Conservation (phyloP, 768 basidiomycete genomes). For the Lactifluus rugatus region DNA sequence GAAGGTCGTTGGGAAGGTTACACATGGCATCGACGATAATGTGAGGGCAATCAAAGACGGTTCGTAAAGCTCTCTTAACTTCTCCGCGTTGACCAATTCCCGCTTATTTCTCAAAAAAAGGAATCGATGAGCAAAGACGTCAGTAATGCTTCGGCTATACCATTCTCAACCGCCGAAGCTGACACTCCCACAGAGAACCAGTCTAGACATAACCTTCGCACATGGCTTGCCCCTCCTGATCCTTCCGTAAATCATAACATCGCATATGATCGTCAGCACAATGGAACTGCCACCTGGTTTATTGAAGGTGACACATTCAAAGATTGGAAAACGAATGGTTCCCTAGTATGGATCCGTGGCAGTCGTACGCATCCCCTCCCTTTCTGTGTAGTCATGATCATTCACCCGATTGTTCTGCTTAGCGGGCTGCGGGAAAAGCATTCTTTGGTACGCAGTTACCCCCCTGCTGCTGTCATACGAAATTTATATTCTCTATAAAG, state of each 20-base stretch:
- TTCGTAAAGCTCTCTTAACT: not conserved
- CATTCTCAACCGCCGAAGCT: not conserved
- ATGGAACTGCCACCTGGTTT: not conserved
- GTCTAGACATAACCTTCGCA: not conserved
- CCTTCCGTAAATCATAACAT: conserved; percentile 3
- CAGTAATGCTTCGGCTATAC: not conserved
- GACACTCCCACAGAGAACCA: not conserved
- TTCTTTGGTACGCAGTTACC: not conserved
- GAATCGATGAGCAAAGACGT: not conserved
- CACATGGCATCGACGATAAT: not conserved
- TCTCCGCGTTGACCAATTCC: not conserved
- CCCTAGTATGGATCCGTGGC: conserved; percentile 4
- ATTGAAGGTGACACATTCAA: not conserved
- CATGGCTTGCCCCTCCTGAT: conserved; percentile 2
- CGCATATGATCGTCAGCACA: not conserved
- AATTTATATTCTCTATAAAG: not conserved
- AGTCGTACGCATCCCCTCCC: not conserved
- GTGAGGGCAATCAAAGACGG: not conserved
- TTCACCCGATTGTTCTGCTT: not conserved
- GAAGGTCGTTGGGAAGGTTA: not conserved
- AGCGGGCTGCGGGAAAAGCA: conserved; percentile 2
- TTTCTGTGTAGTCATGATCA: no score
- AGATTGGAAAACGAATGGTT: not conserved
- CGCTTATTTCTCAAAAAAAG: not conserved
- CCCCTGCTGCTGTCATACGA: not conserved